Evolutionary conservation across 2,329 filamentous ascomycete genomes (phyloP), one percentile per base, ranked within the genome.

Genomic region (Cercospora sp.): DNA sequence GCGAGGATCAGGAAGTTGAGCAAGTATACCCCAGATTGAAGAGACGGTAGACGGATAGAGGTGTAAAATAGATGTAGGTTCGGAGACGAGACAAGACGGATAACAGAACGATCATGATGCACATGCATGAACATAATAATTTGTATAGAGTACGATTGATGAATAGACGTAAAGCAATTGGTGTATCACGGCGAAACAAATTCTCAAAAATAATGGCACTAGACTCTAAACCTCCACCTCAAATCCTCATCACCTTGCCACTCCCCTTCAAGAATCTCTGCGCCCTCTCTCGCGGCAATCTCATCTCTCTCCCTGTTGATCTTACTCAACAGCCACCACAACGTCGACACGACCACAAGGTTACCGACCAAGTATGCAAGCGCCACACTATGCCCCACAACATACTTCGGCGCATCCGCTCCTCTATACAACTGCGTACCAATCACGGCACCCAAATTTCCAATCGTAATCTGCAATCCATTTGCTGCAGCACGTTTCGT

Each of bases 381-480:
- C 0, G 89, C 89, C 72, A 91, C 86, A 0, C 85, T 85, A 76
- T 92, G 90, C 0, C 90, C 90, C 0, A 91, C 80, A 60, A 89
- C 82, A 73, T 87, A 92, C 33, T 88, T 80, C 1, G 90, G 90
- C 0, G 84, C 86, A 30, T 88, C 87, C 1, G 83, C 80, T 0
- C 84, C 81, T 1, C 89, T 82, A 76, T 92, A 92, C 1, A 92
- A 76, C 77, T 92, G 89, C 1, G 89, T 92, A 0, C 89, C 90
- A 26, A 92, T 72, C 0, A 91, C 88, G 0, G 88, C 89, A 0
- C 89, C 90, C 1, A 90, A 75, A 71, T 91, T 91, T 0, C 89
- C 90, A 61, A 92, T 88, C 9, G 86, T 89, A 66, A 92, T 91
- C 72, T 91, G 89, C 85, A 92, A 87, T 0, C 87, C 90, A 59